phyloP scores from a whole-genome alignment of 2,329 filamentous ascomycete species.

The Leptodontidium sp. region DNA sequence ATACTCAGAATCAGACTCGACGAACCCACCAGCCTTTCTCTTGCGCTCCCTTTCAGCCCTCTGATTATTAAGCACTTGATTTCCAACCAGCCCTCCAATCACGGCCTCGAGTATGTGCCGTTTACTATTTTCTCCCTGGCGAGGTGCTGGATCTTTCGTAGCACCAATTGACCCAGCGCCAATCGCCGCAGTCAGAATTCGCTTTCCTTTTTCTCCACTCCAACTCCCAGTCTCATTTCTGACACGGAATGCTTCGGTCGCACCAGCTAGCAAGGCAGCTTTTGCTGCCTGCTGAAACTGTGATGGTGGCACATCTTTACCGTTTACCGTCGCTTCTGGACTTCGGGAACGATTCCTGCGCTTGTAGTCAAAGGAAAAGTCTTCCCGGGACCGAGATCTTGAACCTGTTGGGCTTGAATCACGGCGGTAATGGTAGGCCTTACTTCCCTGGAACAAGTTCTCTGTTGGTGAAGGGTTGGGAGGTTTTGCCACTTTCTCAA shows the following conservation, averaged over 20 bases:
- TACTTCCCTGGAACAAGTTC: background rate
- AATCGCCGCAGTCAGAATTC: slow-evolving; percentile 11
- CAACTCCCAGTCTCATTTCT: slow-evolving; percentile 12
- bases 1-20: slow-evolving; percentile 2
- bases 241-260: slow-evolving; percentile 3
- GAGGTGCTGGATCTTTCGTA: background rate
- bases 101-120: background rate
- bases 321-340: background rate
- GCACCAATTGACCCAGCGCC: background rate
- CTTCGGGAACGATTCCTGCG: background rate
- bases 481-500: background rate
- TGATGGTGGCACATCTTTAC: background rate
- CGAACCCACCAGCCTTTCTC: background rate
- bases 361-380: background rate
- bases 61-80: background rate
- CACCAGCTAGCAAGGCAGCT: slow-evolving; percentile 15
- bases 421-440: too few species aligned
- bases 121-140: background rate
- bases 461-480: background rate
- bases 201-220: slow-evolving; percentile 8
- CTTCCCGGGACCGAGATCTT: too few species aligned
- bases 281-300: background rate
- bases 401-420: background rate
- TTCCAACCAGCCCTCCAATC: background rate
- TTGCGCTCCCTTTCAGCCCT: background rate